Percentiles rank a stretch among this genome's conserved stretches.
Conservation (phyloP, 805 yeast species). For the Pichia californica region DNA sequence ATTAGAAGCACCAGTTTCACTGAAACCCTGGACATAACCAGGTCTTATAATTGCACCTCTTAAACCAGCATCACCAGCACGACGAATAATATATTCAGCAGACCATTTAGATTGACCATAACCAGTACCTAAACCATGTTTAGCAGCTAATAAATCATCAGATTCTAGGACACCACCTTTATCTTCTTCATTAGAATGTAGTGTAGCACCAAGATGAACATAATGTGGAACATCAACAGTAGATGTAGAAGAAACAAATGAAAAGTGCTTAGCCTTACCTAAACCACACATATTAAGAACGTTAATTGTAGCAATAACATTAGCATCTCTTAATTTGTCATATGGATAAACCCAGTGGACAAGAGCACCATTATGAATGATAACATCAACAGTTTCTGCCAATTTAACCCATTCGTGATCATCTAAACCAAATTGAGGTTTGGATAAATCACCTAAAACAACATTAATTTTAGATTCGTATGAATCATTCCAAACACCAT, state of each 20-base stretch:
- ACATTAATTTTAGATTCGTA: slow-evolving; percentile 57
- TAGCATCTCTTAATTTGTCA: slow-evolving; percentile 82
- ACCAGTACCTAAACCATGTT: slow-evolving; percentile 79
- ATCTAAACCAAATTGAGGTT: slow-evolving; percentile 63
- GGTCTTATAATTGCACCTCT: slow-evolving; percentile 90
- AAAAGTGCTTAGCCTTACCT: slow-evolving; percentile 80
- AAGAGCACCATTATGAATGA: slow-evolving; percentile 94
- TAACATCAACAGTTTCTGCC: slow-evolving; percentile 60
- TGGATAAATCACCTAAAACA: slow-evolving; percentile 77
- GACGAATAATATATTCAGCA: slow-evolving; percentile 81
- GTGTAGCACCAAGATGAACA: slow-evolving; percentile 67
- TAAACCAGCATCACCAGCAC: slow-evolving; percentile 83
- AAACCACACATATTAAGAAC: slow-evolving; percentile 69
- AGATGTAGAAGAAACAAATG: slow-evolving; percentile 95
- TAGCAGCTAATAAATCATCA: slow-evolving; percentile 79
- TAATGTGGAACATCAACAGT: slow-evolving; percentile 80
- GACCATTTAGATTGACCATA: slow-evolving; percentile 99
- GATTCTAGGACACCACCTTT: slow-evolving; percentile 70
- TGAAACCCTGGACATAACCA: slow-evolving; percentile 89
- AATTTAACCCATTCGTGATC: slow-evolving; percentile 53
- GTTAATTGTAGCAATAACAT: slow-evolving; percentile 82
- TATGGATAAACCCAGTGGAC: slow-evolving; percentile 99
- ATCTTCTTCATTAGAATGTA: slow-evolving; percentile 62
- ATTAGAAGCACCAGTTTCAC: slow-evolving; percentile 79
- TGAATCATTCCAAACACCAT: slow-evolving; percentile 69